phyloP scores from a whole-genome alignment of 2,329 filamentous ascomycete genomes.

The Aspergillus terreus region DNA sequence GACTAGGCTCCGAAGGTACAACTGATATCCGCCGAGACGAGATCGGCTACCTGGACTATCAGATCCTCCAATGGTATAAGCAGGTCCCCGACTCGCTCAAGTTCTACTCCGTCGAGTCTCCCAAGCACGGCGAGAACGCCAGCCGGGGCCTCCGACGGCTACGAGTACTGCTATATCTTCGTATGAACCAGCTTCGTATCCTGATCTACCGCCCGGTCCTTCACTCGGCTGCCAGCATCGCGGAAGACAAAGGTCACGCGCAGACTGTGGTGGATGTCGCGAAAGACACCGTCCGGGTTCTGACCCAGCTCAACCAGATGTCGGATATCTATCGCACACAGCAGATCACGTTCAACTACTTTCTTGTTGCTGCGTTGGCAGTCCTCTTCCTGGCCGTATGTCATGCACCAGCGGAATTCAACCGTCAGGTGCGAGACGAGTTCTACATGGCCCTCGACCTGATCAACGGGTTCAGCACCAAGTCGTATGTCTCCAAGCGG shows the following conservation, averaged over 20 bases:
- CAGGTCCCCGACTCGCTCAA: slow-evolving; percentile 62
- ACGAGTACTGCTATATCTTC: slow-evolving; percentile 78
- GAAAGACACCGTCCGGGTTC: slow-evolving; percentile 61
- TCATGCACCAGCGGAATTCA: slow-evolving; percentile 61
- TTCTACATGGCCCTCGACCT: slow-evolving; percentile 66
- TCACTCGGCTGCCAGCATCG: slow-evolving; percentile 78
- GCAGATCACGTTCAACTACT: slow-evolving; percentile 65
- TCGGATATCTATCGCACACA: slow-evolving; percentile 62
- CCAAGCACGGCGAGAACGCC: slow-evolving; percentile 45
- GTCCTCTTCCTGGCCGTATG: slow-evolving; percentile 63
- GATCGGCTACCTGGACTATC: slow-evolving; percentile 75
- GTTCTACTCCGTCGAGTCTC: slow-evolving; percentile 57
- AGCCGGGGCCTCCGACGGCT: slow-evolving; percentile 68
- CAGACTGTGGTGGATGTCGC: slow-evolving; percentile 64
- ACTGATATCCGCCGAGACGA: slow-evolving; percentile 67
- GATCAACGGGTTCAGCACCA: slow-evolving; percentile 58
- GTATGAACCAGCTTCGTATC: slow-evolving; percentile 86
- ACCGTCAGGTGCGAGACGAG: slow-evolving; percentile 58
- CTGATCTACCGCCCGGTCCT: slow-evolving; percentile 84
- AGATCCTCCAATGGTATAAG: slow-evolving; percentile 84
- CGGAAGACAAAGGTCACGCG: slow-evolving; percentile 69
- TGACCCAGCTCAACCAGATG: slow-evolving; percentile 59
- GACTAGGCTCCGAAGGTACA: slow-evolving; percentile 65
- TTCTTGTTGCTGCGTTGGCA: slow-evolving; percentile 61
- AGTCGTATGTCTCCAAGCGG: slow-evolving; percentile 59